These are phyloP conservation scores for Fusarium marasasianum DNA, from an alignment of 2,329 filamentous ascomycete species.

Conservation along the genomic window DNA sequence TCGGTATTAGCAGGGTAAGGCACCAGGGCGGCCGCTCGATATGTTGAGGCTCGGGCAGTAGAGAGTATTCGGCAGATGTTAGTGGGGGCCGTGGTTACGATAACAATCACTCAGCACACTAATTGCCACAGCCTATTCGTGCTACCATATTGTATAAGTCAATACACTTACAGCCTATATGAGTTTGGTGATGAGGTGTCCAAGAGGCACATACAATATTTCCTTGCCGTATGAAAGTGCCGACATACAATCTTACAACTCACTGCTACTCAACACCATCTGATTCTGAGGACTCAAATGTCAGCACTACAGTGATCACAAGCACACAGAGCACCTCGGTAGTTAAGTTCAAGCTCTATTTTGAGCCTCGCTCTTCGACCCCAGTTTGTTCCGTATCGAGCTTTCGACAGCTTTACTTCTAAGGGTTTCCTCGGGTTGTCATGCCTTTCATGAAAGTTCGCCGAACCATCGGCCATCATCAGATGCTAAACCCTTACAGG, in stretches of 20 bases:
- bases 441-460: constrained; percentile 8
- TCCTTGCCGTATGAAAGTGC: background rate
- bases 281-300: background rate
- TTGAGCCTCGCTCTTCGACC: constrained; percentile 1
- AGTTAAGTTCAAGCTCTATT: background rate
- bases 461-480: constrained; percentile 17
- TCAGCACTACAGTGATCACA: background rate
- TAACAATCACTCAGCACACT: background rate
- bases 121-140: background rate
- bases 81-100: background rate
- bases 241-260: background rate
- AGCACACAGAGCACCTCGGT: background rate
- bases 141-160: background rate
- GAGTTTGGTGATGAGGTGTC: background rate
- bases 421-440: background rate
- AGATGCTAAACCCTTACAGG: constrained; percentile 29
- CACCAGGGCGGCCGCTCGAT: background rate
- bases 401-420: background rate
- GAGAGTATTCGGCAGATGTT: background rate
- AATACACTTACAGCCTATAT: background rate
- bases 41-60: background rate
- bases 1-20: background rate
- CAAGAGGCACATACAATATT: background rate
- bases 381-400: constrained; percentile 1
- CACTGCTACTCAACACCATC: background rate